Evolutionary conservation across 805 yeast species (phyloP), one percentile per base, ranked within the genome.

Genomic region (Metschnikowia drakensbergensis): DNA sequence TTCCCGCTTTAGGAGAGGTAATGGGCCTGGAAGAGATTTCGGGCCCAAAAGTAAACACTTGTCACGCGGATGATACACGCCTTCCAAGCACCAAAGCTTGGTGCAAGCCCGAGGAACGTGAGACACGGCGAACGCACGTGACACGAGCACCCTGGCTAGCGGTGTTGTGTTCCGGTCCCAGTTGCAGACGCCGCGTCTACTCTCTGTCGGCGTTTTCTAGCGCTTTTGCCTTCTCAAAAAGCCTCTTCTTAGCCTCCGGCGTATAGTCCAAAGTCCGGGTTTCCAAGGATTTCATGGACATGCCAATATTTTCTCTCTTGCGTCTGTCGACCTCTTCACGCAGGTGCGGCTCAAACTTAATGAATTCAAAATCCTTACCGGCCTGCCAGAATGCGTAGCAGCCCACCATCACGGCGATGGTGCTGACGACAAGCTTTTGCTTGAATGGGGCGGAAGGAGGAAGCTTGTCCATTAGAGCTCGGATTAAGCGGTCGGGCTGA

Each of bases 211-310:
- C 10, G 5, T 31, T 22, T 23, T 23, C 30, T 4, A 40, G 29
- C 13, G 26, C 43, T 32, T n/a, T 40, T 3, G 42, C 51, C 55
- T 58, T 42, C 47, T 42, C 37, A 31, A 33, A 49, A 41, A 71
- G 57, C 40, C 71, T 53, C 48, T 62, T 68, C 53, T 71, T 68
- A 5, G 76, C 77, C 46, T 72, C 76, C 0, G 75, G 75, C 1
- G 70, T 72, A 47, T 68, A 71, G 9, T 72, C 72, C 58, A 72
- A 62, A 1, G 76, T 69, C 28, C 71, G 51, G 5, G 68, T 54
- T 9, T 72, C 74, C 41, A 62, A 54, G 5, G 64, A 60, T 30
- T 54, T 64, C 55, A 72, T 64, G 26, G 52, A 39, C 31, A 69
- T 43, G 2, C 69, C 65, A 6, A 61, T 48, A 28, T 66, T 60